Base-by-base conservation (phyloP, 2,329 filamentous ascomycete genomes). In the Fusarium cicatricum region DNA sequence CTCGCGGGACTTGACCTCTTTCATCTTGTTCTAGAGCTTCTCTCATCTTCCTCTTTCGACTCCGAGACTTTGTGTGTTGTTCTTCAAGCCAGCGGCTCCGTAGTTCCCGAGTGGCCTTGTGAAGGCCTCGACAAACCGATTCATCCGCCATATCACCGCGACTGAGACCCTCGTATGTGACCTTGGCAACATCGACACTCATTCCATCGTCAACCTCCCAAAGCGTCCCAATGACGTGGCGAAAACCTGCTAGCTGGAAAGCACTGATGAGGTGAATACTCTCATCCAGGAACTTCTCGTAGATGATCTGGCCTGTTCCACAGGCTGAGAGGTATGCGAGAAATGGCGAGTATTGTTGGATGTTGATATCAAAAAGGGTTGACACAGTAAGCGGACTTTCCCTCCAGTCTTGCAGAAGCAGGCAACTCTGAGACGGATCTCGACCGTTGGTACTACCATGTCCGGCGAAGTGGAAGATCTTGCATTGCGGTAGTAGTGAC, bases 401-500 rank as follows among this genome's bases (percentile, higher is more conserved):
- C 2, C 31, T 7, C 28, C 23, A 33, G 21, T 62, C 52, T 2
- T 55, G 14, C 4, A 65, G 33, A n/a, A 59, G 16, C 9, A 67
- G 32, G 6, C 12, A 14, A 34, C 62, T 65, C 37, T 49, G 23
- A 3, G 44, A 52, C 0, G 62, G 62, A 28, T 67, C 48, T 3
- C 34, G 8, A 0, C 15, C 14, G 7, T 52, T 14, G 1, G 40
- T 33, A n/a, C n/a, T n/a, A n/a, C n/a, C n/a, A n/a, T n/a, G n/a
- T n/a, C n/a, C n/a, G n/a, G n/a, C n/a, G n/a, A 80, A 80, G 54
- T 79, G 77, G 51, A 78, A 76, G 5, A 79, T 71, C 11, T 65
- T 58, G 59, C 71, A 74, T 1, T 23, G 39, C 4, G 21, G 38
- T 3, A 78, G 49, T 3, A 52, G 33, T 0, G 15, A 10, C 1